Evolutionary conservation across 2,329 filamentous ascomycete species (phyloP), one percentile per base, ranked within the genome.

Genomic region (Trichoderma pleuroti): DNA sequence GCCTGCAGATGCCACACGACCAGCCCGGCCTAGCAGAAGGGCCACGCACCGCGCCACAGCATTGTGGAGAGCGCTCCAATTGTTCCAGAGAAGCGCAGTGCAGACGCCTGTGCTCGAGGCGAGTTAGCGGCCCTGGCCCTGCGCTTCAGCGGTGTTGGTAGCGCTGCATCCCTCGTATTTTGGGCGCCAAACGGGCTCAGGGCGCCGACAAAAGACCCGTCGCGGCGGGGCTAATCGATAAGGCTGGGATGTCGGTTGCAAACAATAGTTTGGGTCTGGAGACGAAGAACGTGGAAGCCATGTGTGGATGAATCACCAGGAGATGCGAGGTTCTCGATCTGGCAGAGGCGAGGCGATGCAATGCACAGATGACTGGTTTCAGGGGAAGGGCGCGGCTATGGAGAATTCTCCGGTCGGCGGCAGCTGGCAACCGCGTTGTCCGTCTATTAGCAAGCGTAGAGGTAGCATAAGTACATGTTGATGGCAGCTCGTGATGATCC

Each of bases 181-280:
- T n/a, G 49, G 49, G 30, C 46, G 46, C 46, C 30, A 65, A 36
- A 57, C 12, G 34, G 32, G 11, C 11, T 39, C 18, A 60, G 49
- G 56, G 56, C 56, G 49, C 66, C 36, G 65, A 68, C 4, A 24
- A 52, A 52, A 52, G 63, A 66, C 14, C 39, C 28, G 54, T 34
- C 24, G 56, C 30, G 24, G 66, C 54, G 66, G 66, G 56, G 56
- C 34, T 68, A 60, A 68, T 68, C 66, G 66, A 68, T 68, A 68
- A 68, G 66, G 56, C 54, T 68, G 39, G 26, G 54, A 32, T n/a
- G n/a, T n/a, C n/a, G n/a, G n/a, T 42, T 67, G 34, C 36, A 59
- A 30, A 46, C 42, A 28, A 11, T 32, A 59, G 56, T 32, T 11
- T 10, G 24, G 30, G 5, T 16, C 26, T 49, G 28, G 42, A 68